Percentiles rank a stretch among this genome's conserved stretches.
phyloP scores from a whole-genome alignment of 495 filamentous ascomycete genomes.

The Podospora pseudopauciseta region DNA sequence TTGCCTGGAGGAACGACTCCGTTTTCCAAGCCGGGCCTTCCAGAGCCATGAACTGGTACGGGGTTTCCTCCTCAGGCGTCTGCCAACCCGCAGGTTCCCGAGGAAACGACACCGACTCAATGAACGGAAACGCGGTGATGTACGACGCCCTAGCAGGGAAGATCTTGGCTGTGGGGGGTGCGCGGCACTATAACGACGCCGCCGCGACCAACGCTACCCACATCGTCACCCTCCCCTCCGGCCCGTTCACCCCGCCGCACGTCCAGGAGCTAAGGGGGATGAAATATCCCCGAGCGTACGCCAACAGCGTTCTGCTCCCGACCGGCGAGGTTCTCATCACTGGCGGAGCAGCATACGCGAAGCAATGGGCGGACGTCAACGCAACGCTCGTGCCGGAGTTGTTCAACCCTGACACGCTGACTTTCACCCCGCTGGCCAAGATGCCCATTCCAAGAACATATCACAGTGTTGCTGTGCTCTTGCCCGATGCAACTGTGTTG shows the following conservation, averaged over 20 bases:
- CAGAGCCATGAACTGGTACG: slow-evolving; percentile 58
- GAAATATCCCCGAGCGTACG: background rate
- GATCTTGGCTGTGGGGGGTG: background rate
- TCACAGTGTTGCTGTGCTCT: slow-evolving; percentile 53
- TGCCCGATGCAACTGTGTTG: slow-evolving; percentile 54
- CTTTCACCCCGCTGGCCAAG: slow-evolving; percentile 41
- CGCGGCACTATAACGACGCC: background rate
- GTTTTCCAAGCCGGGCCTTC: slow-evolving; percentile 60
- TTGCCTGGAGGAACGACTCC: slow-evolving; percentile 52
- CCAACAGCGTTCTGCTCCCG: background rate
- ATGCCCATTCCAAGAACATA: slow-evolving; percentile 50
- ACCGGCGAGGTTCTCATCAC: background rate
- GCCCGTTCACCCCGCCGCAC: background rate
- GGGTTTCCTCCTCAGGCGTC: slow-evolving; percentile 44
- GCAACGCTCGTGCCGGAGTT: background rate
- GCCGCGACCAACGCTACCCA: background rate
- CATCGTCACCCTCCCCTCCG: background rate
- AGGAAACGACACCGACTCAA: background rate
- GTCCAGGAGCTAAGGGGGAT: background rate
- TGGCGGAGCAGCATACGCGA: background rate
- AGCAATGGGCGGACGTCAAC: background rate
- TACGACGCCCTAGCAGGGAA: background rate
- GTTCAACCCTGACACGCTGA: slow-evolving; percentile 3
- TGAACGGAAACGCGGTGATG: background rate
- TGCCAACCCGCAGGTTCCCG: background rate